These are phyloP conservation scores for Pseudogymnoascus sp. DNA, from an alignment of 2,329 filamentous ascomycete genomes.

Conservation along the genomic window DNA sequence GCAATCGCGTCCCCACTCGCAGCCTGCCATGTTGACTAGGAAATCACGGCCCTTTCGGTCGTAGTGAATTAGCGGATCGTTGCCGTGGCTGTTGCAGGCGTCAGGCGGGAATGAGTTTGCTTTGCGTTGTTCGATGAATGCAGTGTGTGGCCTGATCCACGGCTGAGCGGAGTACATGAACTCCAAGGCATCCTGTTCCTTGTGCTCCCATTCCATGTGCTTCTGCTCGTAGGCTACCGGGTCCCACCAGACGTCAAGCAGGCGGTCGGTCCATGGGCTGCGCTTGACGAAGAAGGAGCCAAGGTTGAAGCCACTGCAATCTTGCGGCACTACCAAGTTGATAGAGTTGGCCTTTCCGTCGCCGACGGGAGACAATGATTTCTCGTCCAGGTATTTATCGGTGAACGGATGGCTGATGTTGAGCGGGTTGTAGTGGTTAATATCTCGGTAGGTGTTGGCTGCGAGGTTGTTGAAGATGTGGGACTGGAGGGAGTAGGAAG, in stretches of 20 bases:
- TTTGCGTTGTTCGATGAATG: constrained; percentile 82
- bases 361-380: constrained; percentile 65
- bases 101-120: constrained; percentile 93
- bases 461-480: constrained; percentile 82
- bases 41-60: constrained; percentile 81
- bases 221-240: constrained; percentile 96
- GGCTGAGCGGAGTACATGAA: constrained; percentile 86
- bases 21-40: constrained; percentile 96
- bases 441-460: constrained; percentile 79
- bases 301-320: constrained; percentile 93
- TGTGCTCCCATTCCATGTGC: constrained; percentile 99
- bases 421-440: constrained; percentile 91
- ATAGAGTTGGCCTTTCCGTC: constrained; percentile 74
- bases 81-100: constrained; percentile 73
- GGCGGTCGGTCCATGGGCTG: constrained; percentile 79
- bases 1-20: constrained; percentile 93
- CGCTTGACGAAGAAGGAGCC: constrained; percentile 90
- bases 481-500: constrained; percentile 76
- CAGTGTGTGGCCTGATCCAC: constrained; percentile 84
- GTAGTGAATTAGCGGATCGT: constrained; percentile 78
- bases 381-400: constrained; percentile 67
- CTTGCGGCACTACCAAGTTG: constrained; percentile 83
- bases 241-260: constrained; percentile 98
- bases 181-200: constrained; percentile 93
- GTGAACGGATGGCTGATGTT: constrained; percentile 83